Percentiles rank a stretch among this genome's conserved stretches.
These are phyloP conservation scores for Cercis canadensis DNA, from an alignment of 306 rosid genomes.

Conservation along the genomic window DNA sequence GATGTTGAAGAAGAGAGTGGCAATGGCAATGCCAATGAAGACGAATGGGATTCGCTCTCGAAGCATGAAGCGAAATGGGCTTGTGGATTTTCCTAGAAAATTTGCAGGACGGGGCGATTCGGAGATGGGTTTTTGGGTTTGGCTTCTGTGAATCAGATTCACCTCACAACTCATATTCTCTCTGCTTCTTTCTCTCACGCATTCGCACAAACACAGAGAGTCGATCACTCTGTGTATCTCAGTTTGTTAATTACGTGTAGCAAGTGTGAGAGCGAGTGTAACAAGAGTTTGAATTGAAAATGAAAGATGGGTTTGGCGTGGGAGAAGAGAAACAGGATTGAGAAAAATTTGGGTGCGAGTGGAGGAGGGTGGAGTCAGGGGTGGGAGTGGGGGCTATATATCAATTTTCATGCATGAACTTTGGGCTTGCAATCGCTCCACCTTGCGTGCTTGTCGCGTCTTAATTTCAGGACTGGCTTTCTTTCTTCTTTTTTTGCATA, in stretches of 20 bases:
- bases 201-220: too few relatives aligned
- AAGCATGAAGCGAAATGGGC: constrained; percentile 32
- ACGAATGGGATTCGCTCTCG: constrained; percentile 43
- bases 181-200: too few relatives aligned
- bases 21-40: constrained; percentile 48
- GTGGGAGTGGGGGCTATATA: too few relatives aligned
- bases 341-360: too few relatives aligned
- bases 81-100: not conserved
- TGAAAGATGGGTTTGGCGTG: not conserved
- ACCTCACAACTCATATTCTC: constrained; percentile 41
- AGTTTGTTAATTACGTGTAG: too few relatives aligned
- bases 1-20: constrained; percentile 50
- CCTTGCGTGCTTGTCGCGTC: constrained; percentile 22
- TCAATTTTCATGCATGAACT: constrained; percentile 77
- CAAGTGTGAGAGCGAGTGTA: too few relatives aligned
- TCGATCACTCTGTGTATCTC: too few relatives aligned
- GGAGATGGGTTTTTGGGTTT: constrained; percentile 4
- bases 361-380: too few relatives aligned
- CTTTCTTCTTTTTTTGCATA: too few relatives aligned
- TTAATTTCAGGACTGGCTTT: too few relatives aligned
- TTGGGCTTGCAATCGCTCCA: constrained; percentile 67
- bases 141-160: constrained; percentile 51
- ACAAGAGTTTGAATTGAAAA: constrained; percentile 14
- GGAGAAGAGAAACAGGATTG: not conserved
- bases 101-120: not conserved